Evolutionary conservation across 371 early-diverging fungal genomes (phyloP).

Genomic region (Circinella minor): DNA sequence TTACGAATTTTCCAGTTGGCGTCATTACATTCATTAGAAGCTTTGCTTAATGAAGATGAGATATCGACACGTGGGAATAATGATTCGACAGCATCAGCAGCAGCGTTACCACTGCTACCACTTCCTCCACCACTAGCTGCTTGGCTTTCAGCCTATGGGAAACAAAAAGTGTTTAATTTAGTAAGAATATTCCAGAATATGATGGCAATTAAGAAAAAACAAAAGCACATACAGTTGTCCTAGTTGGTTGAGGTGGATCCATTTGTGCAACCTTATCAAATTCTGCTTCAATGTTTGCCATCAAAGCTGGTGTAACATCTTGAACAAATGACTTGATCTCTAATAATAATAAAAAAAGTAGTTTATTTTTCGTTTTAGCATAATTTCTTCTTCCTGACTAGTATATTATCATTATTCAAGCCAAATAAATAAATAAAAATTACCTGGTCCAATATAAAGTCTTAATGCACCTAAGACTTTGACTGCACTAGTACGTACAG

Average conservation of each 20-base stretch:
- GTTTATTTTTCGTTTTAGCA: background rate
- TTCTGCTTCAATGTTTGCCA: constrained; percentile 88
- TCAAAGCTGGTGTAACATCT: constrained; percentile 82
- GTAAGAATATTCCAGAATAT: background rate
- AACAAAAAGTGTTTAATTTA: background rate
- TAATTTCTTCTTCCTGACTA: background rate
- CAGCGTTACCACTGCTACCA: constrained; percentile 28
- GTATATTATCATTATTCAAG: background rate
- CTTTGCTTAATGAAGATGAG: constrained; percentile 46
- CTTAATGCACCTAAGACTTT: constrained; percentile 80
- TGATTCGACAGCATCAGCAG: constrained; percentile 74
- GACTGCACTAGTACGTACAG: constrained; percentile 82
- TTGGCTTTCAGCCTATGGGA: constrained; percentile 10
- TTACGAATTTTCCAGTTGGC: constrained; percentile 95
- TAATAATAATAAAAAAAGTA: too few relatives aligned
- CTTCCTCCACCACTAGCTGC: constrained; percentile 22
- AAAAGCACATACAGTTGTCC: constrained; percentile 31
- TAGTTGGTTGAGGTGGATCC: constrained; percentile 80
- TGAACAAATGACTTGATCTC: constrained; percentile 78
- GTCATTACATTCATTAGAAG: constrained; percentile 71
- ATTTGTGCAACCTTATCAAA: constrained; percentile 84
- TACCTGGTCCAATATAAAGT: constrained; percentile 85
- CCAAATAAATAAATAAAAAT: constrained; percentile 3
- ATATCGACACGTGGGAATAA: constrained; percentile 90
- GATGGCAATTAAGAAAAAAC: too few relatives aligned